Evolutionary conservation across 352 stramenopile species (phyloP).

Genomic region (Labyrinthula sp.): DNA sequence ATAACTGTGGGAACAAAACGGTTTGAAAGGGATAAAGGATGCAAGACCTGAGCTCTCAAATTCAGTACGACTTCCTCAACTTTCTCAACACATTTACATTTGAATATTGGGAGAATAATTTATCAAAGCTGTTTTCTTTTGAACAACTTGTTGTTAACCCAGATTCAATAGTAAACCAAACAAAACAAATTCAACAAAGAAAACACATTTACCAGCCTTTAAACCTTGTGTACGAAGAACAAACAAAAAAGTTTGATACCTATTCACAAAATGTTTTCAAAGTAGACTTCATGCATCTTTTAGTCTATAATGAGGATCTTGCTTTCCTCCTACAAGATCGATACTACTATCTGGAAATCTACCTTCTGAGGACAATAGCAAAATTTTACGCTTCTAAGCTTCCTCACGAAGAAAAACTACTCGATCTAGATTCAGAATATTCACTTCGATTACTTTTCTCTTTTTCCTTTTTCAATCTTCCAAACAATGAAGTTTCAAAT

Average conservation of each 20-base stretch:
- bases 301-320: constrained; percentile 22
- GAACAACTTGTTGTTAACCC: background rate
- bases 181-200: background rate
- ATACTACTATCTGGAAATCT: constrained; percentile 37
- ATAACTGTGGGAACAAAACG: too few species aligned
- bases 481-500: constrained; percentile 7
- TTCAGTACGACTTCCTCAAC: too few species aligned
- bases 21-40: too few species aligned
- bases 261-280: constrained; percentile 29
- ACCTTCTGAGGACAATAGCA: constrained; percentile 36
- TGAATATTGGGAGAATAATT: constrained; percentile 1
- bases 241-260: constrained; percentile 26
- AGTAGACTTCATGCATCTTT: constrained; percentile 32
- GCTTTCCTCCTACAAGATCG: constrained; percentile 12
- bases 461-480: constrained; percentile 49
- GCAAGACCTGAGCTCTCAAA: too few species aligned
- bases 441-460: constrained; percentile 36
- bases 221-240: constrained; percentile 19
- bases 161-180: background rate
- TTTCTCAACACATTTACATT: constrained; percentile 29
- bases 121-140: background rate
- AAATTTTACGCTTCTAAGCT: constrained; percentile 40
- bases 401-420: constrained; percentile 14
- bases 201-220: background rate
- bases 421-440: background rate